These are phyloP conservation scores for Rhynchosporium graminicola DNA, from an alignment of 2,329 filamentous ascomycete species.

Conservation along the genomic window DNA sequence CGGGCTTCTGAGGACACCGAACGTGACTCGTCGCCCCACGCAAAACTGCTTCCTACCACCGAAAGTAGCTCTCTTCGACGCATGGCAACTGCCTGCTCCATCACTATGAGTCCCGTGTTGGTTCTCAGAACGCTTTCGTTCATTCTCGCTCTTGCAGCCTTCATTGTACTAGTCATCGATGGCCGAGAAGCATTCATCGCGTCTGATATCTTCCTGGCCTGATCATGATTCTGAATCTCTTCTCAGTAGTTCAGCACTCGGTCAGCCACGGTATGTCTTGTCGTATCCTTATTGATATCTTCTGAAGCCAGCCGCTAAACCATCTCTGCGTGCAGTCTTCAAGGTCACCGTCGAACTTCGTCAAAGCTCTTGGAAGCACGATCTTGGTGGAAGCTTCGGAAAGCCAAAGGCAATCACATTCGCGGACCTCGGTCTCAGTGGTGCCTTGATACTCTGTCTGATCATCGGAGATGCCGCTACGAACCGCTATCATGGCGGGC, in stretches of 20 bases:
- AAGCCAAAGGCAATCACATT: conserved; percentile 19
- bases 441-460: conserved; percentile 19
- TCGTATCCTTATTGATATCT: too few relatives aligned
- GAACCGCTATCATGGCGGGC: conserved; percentile 5
- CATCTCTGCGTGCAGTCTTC: conserved; percentile 11
- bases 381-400: conserved; percentile 1
- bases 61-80: not conserved
- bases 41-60: conserved; percentile 13
- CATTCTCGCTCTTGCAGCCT: conserved; percentile 16
- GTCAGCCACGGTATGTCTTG: conserved; percentile 8
- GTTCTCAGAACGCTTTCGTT: conserved; percentile 15
- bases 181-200: conserved; percentile 22
- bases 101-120: conserved; percentile 18
- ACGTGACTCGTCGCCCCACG: conserved; percentile 8
- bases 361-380: conserved; percentile 13
- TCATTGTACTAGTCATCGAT: conserved; percentile 22
- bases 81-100: conserved; percentile 11
- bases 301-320: too few relatives aligned
- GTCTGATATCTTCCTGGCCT: conserved; percentile 20
- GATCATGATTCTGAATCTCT: conserved; percentile 23
- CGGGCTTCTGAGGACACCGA: conserved; percentile 15
- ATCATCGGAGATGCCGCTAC: conserved; percentile 16
- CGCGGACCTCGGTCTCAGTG: conserved; percentile 21
- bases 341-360: conserved; percentile 26
- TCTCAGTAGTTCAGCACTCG: conserved; percentile 20